These are phyloP conservation scores for Carex littledalei DNA, from an alignment of 176 grass and related monocot species.

Conservation along the genomic window DNA sequence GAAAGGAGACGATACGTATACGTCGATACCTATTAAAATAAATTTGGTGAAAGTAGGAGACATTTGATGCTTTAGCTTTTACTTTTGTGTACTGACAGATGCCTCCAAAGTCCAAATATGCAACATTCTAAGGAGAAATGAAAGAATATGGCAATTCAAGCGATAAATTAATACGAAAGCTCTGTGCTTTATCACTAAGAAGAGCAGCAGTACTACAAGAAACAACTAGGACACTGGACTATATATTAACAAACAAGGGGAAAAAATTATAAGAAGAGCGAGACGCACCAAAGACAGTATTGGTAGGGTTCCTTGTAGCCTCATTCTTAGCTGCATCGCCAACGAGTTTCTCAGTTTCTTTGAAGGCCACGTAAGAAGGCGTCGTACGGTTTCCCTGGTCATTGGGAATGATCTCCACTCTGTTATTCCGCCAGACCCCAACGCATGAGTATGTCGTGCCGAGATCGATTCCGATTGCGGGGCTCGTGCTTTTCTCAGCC, in stretches of 20 bases:
- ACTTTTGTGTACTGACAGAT: not conserved
- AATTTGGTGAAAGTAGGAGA: no score
- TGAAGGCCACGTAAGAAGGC: not conserved
- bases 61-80: no score
- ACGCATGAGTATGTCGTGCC: not conserved
- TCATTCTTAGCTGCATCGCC: conserved; percentile 6
- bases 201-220: not conserved
- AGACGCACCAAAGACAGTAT: conserved; percentile 3
- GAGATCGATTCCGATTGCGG: not conserved
- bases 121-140: not conserved
- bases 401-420: conserved; percentile 10
- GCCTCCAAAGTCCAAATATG: not conserved
- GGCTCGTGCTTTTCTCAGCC: not conserved
- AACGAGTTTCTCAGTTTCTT: not conserved
- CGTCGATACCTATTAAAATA: no score
- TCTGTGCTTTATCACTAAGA: not conserved
- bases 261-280: not conserved
- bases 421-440: not conserved
- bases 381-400: not conserved
- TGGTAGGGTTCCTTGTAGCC: not conserved
- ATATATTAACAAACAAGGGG: no score
- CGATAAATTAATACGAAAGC: not conserved
- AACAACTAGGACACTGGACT: no score
- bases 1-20: no score
- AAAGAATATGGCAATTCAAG: not conserved